Percentiles rank a stretch among this genome's conserved stretches.
These are phyloP conservation scores for Ilyonectria destructans DNA, from an alignment of 2,329 filamentous ascomycete genomes.

Conservation along the genomic window DNA sequence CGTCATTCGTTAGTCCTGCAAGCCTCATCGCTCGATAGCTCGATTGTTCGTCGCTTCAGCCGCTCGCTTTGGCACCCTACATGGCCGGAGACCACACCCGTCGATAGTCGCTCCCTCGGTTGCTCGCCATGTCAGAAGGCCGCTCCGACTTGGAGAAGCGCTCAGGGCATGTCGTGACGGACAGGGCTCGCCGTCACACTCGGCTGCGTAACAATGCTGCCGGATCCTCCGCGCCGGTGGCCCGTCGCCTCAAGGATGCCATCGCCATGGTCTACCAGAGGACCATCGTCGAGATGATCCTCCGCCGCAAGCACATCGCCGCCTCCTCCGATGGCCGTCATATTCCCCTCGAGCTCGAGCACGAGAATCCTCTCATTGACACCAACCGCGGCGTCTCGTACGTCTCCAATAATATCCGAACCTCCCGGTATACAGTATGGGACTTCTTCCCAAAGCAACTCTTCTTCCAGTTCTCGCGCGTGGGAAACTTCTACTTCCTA, in stretches of 20 bases:
- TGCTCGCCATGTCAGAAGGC: constrained; percentile 41
- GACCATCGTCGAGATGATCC: constrained; percentile 64
- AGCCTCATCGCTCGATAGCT: constrained; percentile 21
- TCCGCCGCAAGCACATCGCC: constrained; percentile 78
- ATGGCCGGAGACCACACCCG: constrained; percentile 5
- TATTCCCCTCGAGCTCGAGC: constrained; percentile 61
- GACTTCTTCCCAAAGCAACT: constrained; percentile 90
- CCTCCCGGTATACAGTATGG: constrained; percentile 86
- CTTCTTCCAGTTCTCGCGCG: constrained; percentile 87
- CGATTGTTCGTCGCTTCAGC: neutral
- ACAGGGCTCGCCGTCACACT: constrained; percentile 30
- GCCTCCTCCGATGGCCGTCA: constrained; percentile 80
- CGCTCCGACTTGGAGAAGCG: constrained; percentile 33
- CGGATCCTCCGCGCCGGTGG: constrained; percentile 31
- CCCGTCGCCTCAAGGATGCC: constrained; percentile 42
- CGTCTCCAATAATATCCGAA: constrained; percentile 79
- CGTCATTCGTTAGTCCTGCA: constrained; percentile 13
- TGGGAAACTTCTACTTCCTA: constrained; percentile 92
- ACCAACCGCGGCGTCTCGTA: constrained; percentile 66
- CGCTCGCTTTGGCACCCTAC: neutral
- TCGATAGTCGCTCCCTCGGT: constrained; percentile 40
- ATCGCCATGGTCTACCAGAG: constrained; percentile 54
- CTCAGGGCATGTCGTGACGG: constrained; percentile 29
- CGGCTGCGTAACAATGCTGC: constrained; percentile 34
- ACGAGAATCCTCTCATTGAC: constrained; percentile 62